These are phyloP conservation scores for Gamsiella multidivaricata DNA, from an alignment of 192 early-diverging fungal species.

Conservation along the genomic window DNA sequence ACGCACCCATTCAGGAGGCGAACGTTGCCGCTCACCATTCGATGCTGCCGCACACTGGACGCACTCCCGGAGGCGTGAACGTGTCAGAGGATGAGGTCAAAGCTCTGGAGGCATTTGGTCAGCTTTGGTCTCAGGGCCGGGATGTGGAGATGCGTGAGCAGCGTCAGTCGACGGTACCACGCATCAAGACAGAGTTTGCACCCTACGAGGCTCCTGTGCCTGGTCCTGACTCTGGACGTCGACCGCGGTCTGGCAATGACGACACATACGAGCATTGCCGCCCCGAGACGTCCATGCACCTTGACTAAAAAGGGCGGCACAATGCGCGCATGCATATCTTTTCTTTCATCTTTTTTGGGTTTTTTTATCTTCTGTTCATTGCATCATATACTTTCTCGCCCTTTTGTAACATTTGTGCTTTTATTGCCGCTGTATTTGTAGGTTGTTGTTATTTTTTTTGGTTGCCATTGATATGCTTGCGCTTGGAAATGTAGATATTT, in stretches of 20 bases:
- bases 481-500: no score
- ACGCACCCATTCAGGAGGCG: slow-evolving; percentile 44
- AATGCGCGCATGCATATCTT: no score
- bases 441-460: neutral
- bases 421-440: slow-evolving; percentile 16
- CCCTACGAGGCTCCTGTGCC: slow-evolving; percentile 17
- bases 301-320: no score
- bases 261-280: neutral
- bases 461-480: neutral
- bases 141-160: slow-evolving; percentile 30
- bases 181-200: neutral
- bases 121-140: slow-evolving; percentile 51
- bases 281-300: neutral
- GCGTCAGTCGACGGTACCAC: neutral
- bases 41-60: neutral
- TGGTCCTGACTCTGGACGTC: slow-evolving; percentile 34
- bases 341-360: neutral
- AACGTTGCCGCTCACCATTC: slow-evolving; percentile 24
- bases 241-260: neutral
- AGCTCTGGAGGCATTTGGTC: slow-evolving; percentile 48
- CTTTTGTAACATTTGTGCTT: slow-evolving; percentile 18
- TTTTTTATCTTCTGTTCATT: neutral
- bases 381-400: neutral
- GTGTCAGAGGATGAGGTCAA: slow-evolving; percentile 49
- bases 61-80: slow-evolving; percentile 17